phyloP scores from a whole-genome alignment of 192 early-diverging fungal genomes.

The Linnemannia schmuckeri region DNA sequence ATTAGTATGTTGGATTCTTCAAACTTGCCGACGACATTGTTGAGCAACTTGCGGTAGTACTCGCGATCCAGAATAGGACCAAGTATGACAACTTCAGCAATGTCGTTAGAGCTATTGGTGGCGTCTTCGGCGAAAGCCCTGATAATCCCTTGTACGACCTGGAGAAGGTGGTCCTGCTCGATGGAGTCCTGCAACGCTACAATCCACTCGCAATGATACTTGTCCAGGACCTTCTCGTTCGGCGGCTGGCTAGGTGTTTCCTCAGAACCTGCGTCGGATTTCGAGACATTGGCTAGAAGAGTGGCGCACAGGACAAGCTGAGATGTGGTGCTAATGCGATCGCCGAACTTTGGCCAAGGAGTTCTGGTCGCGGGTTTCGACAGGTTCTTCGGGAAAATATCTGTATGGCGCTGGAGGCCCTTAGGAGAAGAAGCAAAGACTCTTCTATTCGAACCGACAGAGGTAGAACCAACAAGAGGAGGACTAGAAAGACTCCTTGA shows the following conservation, averaged over 20 bases:
- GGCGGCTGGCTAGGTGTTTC: neutral
- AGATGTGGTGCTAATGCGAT: neutral
- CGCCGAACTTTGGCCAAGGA: neutral
- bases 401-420: neutral
- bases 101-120: neutral
- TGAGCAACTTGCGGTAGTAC: neutral
- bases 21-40: neutral
- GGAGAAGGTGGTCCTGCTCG: neutral
- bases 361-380: neutral
- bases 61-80: neutral
- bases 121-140: neutral
- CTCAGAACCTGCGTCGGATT: neutral
- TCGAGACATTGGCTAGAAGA: neutral
- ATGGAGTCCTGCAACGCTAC: neutral
- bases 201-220: neutral
- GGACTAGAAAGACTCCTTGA: neutral
- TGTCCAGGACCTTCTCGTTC: neutral
- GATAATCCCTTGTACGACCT: neutral
- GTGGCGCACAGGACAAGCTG: slow-evolving; percentile 4
- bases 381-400: neutral
- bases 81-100: neutral
- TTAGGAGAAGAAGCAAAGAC: neutral
- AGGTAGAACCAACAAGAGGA: neutral
- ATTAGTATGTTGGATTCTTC: neutral
- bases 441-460: neutral